Conservation (phyloP, 192 early-diverging fungal species). For the Gryganskiella cystojenkinii region DNA sequence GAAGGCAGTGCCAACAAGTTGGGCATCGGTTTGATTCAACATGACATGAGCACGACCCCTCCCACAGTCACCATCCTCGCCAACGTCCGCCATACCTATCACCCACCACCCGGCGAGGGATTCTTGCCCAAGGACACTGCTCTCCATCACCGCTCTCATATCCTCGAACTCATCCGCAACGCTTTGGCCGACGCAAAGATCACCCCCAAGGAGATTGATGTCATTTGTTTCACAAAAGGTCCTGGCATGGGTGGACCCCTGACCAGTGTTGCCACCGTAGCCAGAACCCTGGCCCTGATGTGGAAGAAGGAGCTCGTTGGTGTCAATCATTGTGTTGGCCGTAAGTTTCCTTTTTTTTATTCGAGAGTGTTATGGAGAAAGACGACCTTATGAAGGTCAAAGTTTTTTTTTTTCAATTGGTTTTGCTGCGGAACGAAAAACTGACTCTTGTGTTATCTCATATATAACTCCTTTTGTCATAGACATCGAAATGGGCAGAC, state of each 20-base stretch:
- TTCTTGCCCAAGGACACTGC: slow-evolving; percentile 97
- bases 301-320: slow-evolving; percentile 94
- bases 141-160: slow-evolving; percentile 84
- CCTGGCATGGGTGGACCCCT: slow-evolving; percentile 99
- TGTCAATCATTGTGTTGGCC: slow-evolving; percentile 98
- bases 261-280: slow-evolving; percentile 89
- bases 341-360: slow-evolving; percentile 52
- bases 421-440: background rate
- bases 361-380: background rate
- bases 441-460: background rate
- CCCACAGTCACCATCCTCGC: slow-evolving; percentile 79
- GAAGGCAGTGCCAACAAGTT: slow-evolving; percentile 98
- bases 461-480: background rate
- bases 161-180: slow-evolving; percentile 77
- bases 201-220: slow-evolving; percentile 81
- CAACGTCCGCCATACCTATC: slow-evolving; percentile 93
- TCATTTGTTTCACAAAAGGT: slow-evolving; percentile 97
- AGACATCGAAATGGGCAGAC: slow-evolving; percentile 99
- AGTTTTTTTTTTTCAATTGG: background rate
- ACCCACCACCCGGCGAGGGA: slow-evolving; percentile 96
- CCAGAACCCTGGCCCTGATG: slow-evolving; percentile 90
- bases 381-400: too few species aligned
- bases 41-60: slow-evolving; percentile 66
- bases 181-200: slow-evolving; percentile 84
- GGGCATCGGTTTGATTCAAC: slow-evolving; percentile 93